phyloP scores from a whole-genome alignment of 75 land plant species.

The Gnetum montanum region DNA sequence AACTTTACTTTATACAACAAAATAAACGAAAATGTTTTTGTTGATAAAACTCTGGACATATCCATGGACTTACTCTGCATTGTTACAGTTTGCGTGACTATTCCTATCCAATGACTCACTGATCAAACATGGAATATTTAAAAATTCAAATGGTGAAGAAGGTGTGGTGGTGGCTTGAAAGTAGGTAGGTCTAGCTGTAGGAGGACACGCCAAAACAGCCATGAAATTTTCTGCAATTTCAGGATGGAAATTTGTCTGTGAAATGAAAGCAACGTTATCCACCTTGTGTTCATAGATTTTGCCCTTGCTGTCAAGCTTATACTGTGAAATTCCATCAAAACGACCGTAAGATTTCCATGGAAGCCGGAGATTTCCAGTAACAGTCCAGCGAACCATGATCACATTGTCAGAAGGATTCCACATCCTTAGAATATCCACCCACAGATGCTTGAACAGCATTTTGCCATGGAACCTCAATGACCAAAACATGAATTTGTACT shows the following conservation, averaged over 20 bases:
- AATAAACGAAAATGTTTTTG: too few relatives aligned
- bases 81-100: too few relatives aligned
- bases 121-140: too few relatives aligned
- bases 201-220: conserved; percentile 41
- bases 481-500: conserved; percentile 82
- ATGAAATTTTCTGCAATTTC: conserved; percentile 56
- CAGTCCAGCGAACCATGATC: conserved; percentile 88
- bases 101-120: too few relatives aligned
- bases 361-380: conserved; percentile 67
- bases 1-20: too few relatives aligned
- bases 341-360: conserved; percentile 82
- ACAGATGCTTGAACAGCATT: conserved; percentile 75
- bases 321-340: conserved; percentile 85
- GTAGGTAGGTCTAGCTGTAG: conserved; percentile 77
- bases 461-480: conserved; percentile 66
- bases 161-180: conserved; percentile 37
- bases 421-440: conserved; percentile 69
- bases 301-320: conserved; percentile 86
- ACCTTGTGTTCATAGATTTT: conserved; percentile 85
- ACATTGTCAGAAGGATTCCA: conserved; percentile 77
- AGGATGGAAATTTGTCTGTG: conserved; percentile 49
- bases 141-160: too few relatives aligned
- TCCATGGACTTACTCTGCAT: too few relatives aligned
- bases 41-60: too few relatives aligned
- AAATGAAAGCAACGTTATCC: conserved; percentile 61